These are phyloP conservation scores for Coemansia sp. DNA, from an alignment of 192 early-diverging fungal species.

Conservation along the genomic window DNA sequence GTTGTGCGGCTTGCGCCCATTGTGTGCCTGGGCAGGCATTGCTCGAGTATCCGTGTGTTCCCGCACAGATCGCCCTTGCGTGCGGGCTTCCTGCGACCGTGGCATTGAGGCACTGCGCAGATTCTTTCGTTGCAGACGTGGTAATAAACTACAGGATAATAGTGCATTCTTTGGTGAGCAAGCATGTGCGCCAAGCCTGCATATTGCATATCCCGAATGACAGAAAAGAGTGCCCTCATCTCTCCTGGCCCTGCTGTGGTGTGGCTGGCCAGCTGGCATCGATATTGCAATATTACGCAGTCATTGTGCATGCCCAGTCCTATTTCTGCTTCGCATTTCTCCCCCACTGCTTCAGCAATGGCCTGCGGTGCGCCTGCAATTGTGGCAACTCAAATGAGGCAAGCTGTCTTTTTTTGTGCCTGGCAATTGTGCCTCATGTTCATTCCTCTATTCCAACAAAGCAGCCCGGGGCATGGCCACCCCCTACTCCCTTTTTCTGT, in stretches of 20 bases:
- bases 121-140: too few relatives aligned
- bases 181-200: slow-evolving; percentile 8
- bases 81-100: too few relatives aligned
- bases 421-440: too few relatives aligned
- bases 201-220: neutral
- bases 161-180: slow-evolving; percentile 4
- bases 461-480: slow-evolving; percentile 2
- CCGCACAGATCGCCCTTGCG: too few relatives aligned
- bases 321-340: neutral
- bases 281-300: slow-evolving; percentile 2
- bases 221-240: neutral
- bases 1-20: slow-evolving; percentile 3
- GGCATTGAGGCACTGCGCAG: too few relatives aligned
- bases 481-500: slow-evolving; percentile 2
- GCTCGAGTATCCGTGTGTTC: too few relatives aligned
- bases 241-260: neutral
- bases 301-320: slow-evolving; percentile 9
- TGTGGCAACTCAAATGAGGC: slow-evolving; percentile 2
- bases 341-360: neutral
- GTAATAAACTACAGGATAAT: neutral
- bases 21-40: too few relatives aligned
- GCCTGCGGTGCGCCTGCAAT: neutral
- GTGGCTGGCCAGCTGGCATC: slow-evolving; percentile 6
- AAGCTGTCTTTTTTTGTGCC: neutral
- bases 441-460: neutral